Conservation (phyloP, 495 filamentous ascomycete genomes). For the Echria macrotheca region DNA sequence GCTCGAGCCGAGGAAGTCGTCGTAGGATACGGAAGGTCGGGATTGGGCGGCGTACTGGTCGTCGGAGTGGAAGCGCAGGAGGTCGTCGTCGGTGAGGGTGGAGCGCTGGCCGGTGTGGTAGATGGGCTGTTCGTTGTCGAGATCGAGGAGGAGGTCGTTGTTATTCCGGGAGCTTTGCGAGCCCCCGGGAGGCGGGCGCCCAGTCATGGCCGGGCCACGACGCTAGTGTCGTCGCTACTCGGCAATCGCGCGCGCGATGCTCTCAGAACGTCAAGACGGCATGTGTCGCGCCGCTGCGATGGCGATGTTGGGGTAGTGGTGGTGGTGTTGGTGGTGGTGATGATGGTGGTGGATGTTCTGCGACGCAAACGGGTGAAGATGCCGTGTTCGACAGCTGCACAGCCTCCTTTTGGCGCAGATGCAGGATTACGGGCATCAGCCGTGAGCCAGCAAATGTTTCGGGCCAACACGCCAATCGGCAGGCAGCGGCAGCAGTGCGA, state of each 20-base stretch:
- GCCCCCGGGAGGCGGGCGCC: conserved; percentile 58
- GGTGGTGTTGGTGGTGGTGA: too few species aligned
- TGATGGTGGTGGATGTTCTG: background rate
- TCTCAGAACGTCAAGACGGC: conserved; percentile 8
- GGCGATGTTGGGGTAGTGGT: background rate
- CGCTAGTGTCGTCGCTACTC: conserved; percentile 11
- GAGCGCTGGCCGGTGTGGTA: conserved; percentile 69
- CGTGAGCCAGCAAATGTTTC: background rate
- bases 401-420: conserved; percentile 30
- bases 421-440: conserved; percentile 15
- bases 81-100: conserved; percentile 69
- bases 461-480: background rate
- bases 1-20: conserved; percentile 78
- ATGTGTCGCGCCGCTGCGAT: conserved; percentile 1
- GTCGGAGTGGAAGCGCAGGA: conserved; percentile 63
- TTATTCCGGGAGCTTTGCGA: conserved; percentile 58
- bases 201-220: conserved; percentile 54
- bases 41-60: conserved; percentile 57
- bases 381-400: conserved; percentile 19
- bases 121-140: conserved; percentile 61
- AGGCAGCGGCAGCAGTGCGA: background rate
- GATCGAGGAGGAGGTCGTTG: conserved; percentile 69
- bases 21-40: conserved; percentile 87
- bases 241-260: conserved; percentile 31
- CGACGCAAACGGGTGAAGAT: background rate